Conservation (phyloP, 2,329 filamentous ascomycete species). For the Penicillium sp. region DNA sequence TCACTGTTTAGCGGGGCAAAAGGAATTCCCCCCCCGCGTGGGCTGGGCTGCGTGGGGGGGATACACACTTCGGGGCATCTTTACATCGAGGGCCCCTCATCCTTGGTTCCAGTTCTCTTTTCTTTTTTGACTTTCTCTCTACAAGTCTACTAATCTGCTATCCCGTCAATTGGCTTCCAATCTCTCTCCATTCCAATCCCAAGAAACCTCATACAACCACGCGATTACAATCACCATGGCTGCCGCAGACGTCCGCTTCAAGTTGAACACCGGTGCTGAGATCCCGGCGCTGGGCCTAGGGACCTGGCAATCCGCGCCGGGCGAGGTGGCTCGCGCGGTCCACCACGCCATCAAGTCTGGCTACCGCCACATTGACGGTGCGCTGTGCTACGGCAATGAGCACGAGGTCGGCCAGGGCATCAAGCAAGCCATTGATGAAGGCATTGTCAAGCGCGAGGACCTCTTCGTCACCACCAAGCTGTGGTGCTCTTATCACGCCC, state of each 20-base stretch:
- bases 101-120: not conserved
- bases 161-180: constrained; percentile 4
- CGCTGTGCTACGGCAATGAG: constrained; percentile 61
- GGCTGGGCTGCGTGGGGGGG: not conserved
- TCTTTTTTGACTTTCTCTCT: not conserved
- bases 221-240: constrained; percentile 51
- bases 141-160: constrained; percentile 1
- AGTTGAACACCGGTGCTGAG: constrained; percentile 65
- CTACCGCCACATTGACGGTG: constrained; percentile 48
- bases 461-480: constrained; percentile 85
- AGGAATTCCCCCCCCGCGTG: constrained; percentile 5
- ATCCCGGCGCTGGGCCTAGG: constrained; percentile 68
- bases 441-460: constrained; percentile 73
- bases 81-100: constrained; percentile 8
- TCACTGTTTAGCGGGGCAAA: constrained; percentile 9
- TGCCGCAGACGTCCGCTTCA: constrained; percentile 56
- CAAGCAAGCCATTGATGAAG: constrained; percentile 69
- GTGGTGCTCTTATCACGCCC: constrained; percentile 77
- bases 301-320: constrained; percentile 66
- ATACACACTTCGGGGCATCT: constrained; percentile 3
- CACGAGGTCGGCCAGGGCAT: constrained; percentile 79
- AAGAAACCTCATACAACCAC: not conserved
- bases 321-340: constrained; percentile 63
- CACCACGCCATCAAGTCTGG: constrained; percentile 56
- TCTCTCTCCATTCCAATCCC: not conserved